Conservation (phyloP, 441 rosid genomes). For the Jatropha multifida region DNA sequence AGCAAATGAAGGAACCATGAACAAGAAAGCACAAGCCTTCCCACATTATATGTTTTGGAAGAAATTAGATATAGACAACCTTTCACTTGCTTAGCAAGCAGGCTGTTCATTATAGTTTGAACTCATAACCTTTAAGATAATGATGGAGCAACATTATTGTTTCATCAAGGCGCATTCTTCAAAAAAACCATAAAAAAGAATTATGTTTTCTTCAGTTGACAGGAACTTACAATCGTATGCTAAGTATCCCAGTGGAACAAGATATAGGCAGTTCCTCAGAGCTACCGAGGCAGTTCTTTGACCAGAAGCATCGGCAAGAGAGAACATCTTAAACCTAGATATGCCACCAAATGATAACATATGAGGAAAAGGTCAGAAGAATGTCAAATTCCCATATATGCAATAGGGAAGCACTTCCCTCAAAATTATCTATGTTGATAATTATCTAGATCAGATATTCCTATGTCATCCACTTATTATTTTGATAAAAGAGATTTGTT, state of each 20-base stretch:
- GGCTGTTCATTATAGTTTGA: background rate
- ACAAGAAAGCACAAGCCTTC: background rate
- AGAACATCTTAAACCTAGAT: slow-evolving; percentile 83
- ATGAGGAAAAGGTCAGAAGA: background rate
- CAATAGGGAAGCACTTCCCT: background rate
- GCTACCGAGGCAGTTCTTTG: slow-evolving; percentile 76
- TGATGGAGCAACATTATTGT: background rate
- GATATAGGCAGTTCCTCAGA: slow-evolving; percentile 83
- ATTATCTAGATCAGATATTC: background rate
- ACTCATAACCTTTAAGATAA: background rate
- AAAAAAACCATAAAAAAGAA: background rate
- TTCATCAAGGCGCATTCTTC: background rate
- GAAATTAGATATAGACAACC: background rate
- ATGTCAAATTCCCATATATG: background rate
- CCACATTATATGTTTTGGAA: background rate
- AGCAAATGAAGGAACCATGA: background rate
- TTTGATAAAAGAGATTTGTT: background rate
- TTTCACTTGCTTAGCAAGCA: background rate
- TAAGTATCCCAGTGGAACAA: slow-evolving; percentile 77
- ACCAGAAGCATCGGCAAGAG: slow-evolving; percentile 87
- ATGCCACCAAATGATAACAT: slow-evolving; percentile 6
- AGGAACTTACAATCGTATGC: slow-evolving; percentile 82
- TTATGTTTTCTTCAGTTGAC: slow-evolving; percentile 1
- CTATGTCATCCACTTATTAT: background rate
- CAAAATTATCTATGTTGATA: background rate